phyloP scores from a whole-genome alignment of 805 yeast species.

The Lipomyces spencermartinsiae region DNA sequence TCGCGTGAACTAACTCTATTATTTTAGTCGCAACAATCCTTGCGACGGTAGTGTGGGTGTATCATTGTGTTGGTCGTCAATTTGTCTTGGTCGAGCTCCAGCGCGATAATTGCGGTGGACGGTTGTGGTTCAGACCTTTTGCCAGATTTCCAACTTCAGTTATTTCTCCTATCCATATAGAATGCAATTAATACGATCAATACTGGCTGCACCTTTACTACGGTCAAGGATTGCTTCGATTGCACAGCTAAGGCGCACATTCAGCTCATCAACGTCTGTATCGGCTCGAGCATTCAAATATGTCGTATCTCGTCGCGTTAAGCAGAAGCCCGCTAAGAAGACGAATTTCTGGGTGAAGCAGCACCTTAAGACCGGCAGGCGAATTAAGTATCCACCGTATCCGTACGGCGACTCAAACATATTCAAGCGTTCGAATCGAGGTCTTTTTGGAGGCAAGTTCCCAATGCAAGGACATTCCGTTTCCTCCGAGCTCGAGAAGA shows the following conservation, averaged over 20 bases:
- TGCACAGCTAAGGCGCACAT: slow-evolving; percentile 8
- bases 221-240: background rate
- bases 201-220: background rate
- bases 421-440: slow-evolving; percentile 85
- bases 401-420: slow-evolving; percentile 78
- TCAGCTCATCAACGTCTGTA: slow-evolving; percentile 11
- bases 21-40: background rate
- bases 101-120: background rate
- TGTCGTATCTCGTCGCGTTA: slow-evolving; percentile 30
- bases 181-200: background rate
- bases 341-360: slow-evolving; percentile 33
- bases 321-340: slow-evolving; percentile 27
- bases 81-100: background rate
- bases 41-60: background rate
- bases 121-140: background rate
- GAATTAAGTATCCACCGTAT: slow-evolving; percentile 61
- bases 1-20: background rate
- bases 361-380: slow-evolving; percentile 27
- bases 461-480: slow-evolving; percentile 77
- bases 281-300: slow-evolving; percentile 13
- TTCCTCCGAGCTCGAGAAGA: slow-evolving; percentile 72
- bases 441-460: slow-evolving; percentile 88
- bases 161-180: background rate
- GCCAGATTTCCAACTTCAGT: background rate
- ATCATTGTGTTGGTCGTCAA: background rate